Evolutionary conservation across 306 rosid genomes (phyloP).

Genomic region (Trifolium subterraneum): DNA sequence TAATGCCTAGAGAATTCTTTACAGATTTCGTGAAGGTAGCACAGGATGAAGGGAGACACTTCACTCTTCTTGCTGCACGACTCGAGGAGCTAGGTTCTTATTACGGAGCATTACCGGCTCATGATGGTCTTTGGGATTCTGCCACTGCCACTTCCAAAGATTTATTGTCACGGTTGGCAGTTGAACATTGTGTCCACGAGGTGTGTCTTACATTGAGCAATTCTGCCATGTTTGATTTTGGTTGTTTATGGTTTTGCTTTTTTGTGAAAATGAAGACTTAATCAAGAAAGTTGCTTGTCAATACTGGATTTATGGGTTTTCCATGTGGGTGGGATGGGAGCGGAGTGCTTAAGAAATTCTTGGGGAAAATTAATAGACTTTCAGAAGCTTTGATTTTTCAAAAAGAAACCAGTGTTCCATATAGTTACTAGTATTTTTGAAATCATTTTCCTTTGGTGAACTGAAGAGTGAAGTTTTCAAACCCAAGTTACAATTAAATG

Average conservation of each 20-base stretch:
- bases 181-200: slow-evolving; percentile 94
- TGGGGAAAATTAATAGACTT: neutral
- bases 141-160: slow-evolving; percentile 80
- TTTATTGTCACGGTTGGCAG: slow-evolving; percentile 74
- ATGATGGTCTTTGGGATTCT: slow-evolving; percentile 93
- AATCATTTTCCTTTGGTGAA: slow-evolving; percentile 23
- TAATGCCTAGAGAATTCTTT: slow-evolving; percentile 85
- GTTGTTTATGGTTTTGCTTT: slow-evolving; percentile 31
- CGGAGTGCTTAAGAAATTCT: slow-evolving; percentile 2
- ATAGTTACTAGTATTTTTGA: slow-evolving; percentile 14
- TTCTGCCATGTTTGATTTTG: slow-evolving; percentile 16
- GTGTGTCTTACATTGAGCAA: slow-evolving; percentile 44
- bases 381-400: neutral
- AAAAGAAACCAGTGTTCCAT: neutral
- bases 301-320: neutral
- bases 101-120: slow-evolving; percentile 82
- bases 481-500: slow-evolving; percentile 10
- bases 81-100: slow-evolving; percentile 77
- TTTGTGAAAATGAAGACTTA: slow-evolving; percentile 24
- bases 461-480: slow-evolving; percentile 11
- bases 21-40: slow-evolving; percentile 87
- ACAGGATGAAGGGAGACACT: slow-evolving; percentile 86
- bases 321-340: neutral
- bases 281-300: slow-evolving; percentile 7
- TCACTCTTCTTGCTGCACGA: slow-evolving; percentile 74